phyloP scores from a whole-genome alignment of 768 basidiomycete genomes.

The Kwoniella sp. region DNA sequence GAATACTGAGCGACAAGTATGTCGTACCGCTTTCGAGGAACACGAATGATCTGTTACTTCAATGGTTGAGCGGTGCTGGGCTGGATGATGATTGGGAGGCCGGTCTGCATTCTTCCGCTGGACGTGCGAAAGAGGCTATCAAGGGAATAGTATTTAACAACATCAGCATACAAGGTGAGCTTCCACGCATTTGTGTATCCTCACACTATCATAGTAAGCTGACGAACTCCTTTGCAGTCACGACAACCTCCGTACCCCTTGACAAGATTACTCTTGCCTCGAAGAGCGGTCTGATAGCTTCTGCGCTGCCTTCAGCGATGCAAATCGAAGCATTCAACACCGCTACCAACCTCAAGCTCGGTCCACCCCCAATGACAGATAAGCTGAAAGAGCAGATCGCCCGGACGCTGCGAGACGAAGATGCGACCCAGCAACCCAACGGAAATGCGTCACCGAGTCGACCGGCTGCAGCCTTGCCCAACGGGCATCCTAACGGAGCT shows the following conservation, averaged over 20 bases:
- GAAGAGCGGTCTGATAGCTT: slow-evolving; percentile 67
- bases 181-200: too few relatives aligned
- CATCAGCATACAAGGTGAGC: slow-evolving; percentile 81
- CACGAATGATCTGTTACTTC: slow-evolving; percentile 85
- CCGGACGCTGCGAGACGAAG: slow-evolving; percentile 74
- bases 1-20: slow-evolving; percentile 84
- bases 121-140: slow-evolving; percentile 83
- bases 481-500: slow-evolving; percentile 25
- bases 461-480: slow-evolving; percentile 10
- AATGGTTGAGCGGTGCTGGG: slow-evolving; percentile 86
- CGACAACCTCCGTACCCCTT: slow-evolving; percentile 33
- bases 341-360: slow-evolving; percentile 78
- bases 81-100: slow-evolving; percentile 73
- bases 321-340: slow-evolving; percentile 67
- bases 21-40: slow-evolving; percentile 84
- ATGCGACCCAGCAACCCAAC: slow-evolving; percentile 20
- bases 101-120: slow-evolving; percentile 79
- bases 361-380: slow-evolving; percentile 74
- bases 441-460: slow-evolving; percentile 8
- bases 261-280: slow-evolving; percentile 43
- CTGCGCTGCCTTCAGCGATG: slow-evolving; percentile 67
- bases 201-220: too few relatives aligned
- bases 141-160: slow-evolving; percentile 94
- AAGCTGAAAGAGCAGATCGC: slow-evolving; percentile 79
- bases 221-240: too few relatives aligned